These are phyloP conservation scores for Dryas alaskensis DNA, from an alignment of 306 rosid species.

Conservation along the genomic window DNA sequence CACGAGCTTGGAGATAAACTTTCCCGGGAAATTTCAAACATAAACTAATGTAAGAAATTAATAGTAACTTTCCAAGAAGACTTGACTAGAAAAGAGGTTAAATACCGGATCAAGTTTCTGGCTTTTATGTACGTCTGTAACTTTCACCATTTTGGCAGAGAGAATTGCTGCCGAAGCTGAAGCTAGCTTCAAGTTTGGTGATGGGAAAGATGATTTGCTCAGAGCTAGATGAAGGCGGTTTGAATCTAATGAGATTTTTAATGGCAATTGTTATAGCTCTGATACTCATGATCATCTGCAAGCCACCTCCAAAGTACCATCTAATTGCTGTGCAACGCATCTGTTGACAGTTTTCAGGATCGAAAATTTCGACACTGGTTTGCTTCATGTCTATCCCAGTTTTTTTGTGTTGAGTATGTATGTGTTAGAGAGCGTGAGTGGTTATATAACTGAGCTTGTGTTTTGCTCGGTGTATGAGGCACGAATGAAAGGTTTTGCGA, in stretches of 20 bases:
- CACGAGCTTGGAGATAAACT: neutral
- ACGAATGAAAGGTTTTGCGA: neutral
- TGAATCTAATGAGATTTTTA: no score
- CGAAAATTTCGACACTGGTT: no score
- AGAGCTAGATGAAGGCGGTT: no score
- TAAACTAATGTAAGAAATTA: neutral
- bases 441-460: neutral
- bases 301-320: conserved; percentile 22
- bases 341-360: neutral
- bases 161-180: conserved; percentile 6
- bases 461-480: neutral
- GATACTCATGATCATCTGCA: conserved; percentile 38
- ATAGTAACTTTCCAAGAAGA: neutral
- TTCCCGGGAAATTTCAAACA: no score
- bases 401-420: neutral
- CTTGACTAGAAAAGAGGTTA: neutral
- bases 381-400: neutral
- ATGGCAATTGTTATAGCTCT: conserved; percentile 12
- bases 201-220: no score
- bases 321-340: conserved; percentile 31
- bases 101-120: neutral
- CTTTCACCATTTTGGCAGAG: conserved; percentile 7
- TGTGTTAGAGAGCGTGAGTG: neutral
- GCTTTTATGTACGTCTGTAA: neutral
- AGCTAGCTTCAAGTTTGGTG: no score